These are phyloP conservation scores for Earliella scabrosa DNA, from an alignment of 1,284 basidiomycete species.

Conservation along the genomic window DNA sequence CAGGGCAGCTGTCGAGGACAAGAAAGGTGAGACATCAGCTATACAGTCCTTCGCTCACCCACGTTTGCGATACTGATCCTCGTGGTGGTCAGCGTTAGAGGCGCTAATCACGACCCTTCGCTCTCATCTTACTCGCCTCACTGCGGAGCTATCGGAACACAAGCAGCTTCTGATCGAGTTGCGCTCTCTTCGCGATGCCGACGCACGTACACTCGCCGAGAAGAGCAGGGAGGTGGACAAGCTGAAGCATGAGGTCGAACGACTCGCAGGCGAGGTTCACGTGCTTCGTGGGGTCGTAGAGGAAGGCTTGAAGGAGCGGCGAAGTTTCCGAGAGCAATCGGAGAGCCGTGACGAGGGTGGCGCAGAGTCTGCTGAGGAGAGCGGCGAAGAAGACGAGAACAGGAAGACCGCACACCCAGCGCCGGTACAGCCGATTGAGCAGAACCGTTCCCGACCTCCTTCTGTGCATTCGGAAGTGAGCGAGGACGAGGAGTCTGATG, in stretches of 20 bases:
- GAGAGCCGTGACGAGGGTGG: conserved; percentile 17
- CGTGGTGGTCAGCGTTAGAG: conserved; percentile 64
- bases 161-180: conserved; percentile 69
- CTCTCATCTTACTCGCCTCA: conserved; percentile 75
- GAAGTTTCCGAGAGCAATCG: conserved; percentile 40
- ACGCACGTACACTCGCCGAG: conserved; percentile 60
- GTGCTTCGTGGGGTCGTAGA: conserved; percentile 84
- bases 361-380: conserved; percentile 8
- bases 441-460: conserved; percentile 1
- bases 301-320: conserved; percentile 76
- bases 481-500: conserved; percentile 26
- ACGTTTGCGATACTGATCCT: conserved; percentile 13
- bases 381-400: conserved; percentile 17
- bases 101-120: conserved; percentile 74
- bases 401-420: conserved; percentile 14
- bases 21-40: conserved; percentile 65
- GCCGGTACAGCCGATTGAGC: background rate
- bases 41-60: conserved; percentile 1
- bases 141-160: conserved; percentile 76
- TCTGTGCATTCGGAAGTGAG: conserved; percentile 33
- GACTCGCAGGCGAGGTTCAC: conserved; percentile 80
- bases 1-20: conserved; percentile 78
- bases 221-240: conserved; percentile 66
- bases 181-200: conserved; percentile 63
- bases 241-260: conserved; percentile 71